phyloP scores from a whole-genome alignment of 2,329 filamentous ascomycete genomes.

The Sarocladium oryzae region DNA sequence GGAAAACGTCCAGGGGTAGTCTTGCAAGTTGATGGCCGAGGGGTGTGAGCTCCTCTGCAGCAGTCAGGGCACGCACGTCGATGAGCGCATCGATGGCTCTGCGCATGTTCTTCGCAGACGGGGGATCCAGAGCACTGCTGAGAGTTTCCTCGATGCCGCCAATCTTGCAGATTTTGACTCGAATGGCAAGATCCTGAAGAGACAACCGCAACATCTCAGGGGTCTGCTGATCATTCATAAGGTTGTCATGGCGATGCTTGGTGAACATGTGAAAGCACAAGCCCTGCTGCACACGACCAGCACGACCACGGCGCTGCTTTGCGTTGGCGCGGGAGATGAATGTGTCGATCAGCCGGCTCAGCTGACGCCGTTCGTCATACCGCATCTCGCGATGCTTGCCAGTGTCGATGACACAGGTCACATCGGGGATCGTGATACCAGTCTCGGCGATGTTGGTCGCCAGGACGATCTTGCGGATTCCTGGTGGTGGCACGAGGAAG shows the following conservation, averaged over 20 bases:
- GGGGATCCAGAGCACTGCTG: constrained; percentile 80
- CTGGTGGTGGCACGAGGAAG: constrained; percentile 76
- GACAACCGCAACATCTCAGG: constrained; percentile 94
- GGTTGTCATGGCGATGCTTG: constrained; percentile 74
- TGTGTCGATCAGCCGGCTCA: constrained; percentile 85
- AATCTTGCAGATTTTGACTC: constrained; percentile 95
- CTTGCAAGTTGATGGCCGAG: constrained; percentile 82
- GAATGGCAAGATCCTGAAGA: constrained; percentile 87
- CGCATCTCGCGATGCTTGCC: constrained; percentile 98
- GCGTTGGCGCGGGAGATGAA: constrained; percentile 96
- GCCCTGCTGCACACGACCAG: constrained; percentile 90
- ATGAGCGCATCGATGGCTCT: constrained; percentile 88
- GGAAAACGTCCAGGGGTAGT: constrained; percentile 84
- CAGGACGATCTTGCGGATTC: constrained; percentile 85
- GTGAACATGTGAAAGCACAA: constrained; percentile 96
- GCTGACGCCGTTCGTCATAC: constrained; percentile 86
- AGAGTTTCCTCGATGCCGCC: constrained; percentile 89
- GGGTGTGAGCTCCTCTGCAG: constrained; percentile 75
- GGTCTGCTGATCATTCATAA: constrained; percentile 87
- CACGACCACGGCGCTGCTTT: constrained; percentile 88
- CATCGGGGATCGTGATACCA: constrained; percentile 95
- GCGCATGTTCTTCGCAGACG: constrained; percentile 85
- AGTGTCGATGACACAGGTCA: constrained; percentile 93
- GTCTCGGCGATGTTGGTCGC: constrained; percentile 98
- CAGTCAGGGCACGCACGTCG: constrained; percentile 83